A percentile compares a stretch with the other conserved stretches of the same genome.
Conservation (phyloP, 441 rosid genomes). For the Breynia disticha region DNA sequence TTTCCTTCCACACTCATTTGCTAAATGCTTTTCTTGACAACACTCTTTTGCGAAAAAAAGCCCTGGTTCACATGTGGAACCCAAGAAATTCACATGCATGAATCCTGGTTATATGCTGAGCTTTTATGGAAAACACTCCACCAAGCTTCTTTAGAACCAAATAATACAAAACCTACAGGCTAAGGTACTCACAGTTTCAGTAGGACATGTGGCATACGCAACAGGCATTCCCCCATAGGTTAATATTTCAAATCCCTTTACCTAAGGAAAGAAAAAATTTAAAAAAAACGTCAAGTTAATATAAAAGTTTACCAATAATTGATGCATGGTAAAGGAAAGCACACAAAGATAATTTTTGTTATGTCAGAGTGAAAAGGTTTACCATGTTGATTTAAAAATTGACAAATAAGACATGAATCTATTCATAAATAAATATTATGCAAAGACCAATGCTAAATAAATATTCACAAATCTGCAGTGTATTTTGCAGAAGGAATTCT, state of each 20-base stretch:
- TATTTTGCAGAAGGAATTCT: background rate
- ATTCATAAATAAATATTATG: too few relatives aligned
- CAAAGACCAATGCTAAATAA: too few relatives aligned
- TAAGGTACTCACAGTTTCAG: constrained; percentile 56
- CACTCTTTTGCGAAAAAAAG: too few relatives aligned
- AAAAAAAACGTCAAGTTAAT: background rate
- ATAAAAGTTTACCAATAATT: too few relatives aligned
- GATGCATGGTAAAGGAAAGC: too few relatives aligned
- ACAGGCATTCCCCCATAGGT: constrained; percentile 68
- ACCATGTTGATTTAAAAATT: too few relatives aligned
- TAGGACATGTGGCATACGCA: constrained; percentile 64
- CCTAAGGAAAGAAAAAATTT: constrained; percentile 29
- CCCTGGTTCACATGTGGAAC: background rate
- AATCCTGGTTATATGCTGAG: background rate
- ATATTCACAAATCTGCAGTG: background rate
- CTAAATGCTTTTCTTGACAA: too few relatives aligned
- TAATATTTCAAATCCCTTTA: constrained; percentile 73
- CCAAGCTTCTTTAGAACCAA: constrained; percentile 2
- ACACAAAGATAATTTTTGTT: too few relatives aligned
- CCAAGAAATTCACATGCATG: background rate
- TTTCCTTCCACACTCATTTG: too few relatives aligned
- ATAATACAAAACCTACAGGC: constrained; percentile 1
- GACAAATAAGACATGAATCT: too few relatives aligned
- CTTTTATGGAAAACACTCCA: background rate
- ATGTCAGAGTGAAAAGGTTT: too few relatives aligned